Base-by-base conservation (phyloP, 768 basidiomycete species). In the Podaxis rugospora region DNA sequence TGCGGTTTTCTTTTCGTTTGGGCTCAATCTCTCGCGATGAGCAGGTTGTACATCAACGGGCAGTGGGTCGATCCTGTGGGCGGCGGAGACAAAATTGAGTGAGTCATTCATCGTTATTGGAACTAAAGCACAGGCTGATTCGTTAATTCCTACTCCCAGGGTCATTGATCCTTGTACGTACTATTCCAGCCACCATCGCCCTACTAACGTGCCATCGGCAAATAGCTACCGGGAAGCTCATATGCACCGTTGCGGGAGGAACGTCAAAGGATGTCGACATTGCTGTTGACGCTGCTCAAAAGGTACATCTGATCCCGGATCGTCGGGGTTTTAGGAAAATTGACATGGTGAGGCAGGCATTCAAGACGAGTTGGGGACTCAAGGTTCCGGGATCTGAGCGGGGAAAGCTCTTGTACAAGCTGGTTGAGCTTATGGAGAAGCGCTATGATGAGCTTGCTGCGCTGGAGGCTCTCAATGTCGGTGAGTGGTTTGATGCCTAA, bases 381-480 rank as follows among this genome's bases (percentile, higher is more conserved):
- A 84, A 87, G 60, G 68, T 72, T 18, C 72, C 85, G 5, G 89
- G 86, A 16, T 13, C 67, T 4, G 65, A 76, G 59, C 84, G 90
- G 23, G 79, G 83, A 42, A 72, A 74, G 59, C 75, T 90, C 21
- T 72, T 95, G 35, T 71, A 71, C 67, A 87, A 86, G 65, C 79
- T 95, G 51, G 87, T 86, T 0, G 75, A 81, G 35, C 71, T 89
- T 57, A 79, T 95, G 68, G 86, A 90, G 66, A 63, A 74, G 44
- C 70, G 92, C 72, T 67, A 69, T 1, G 86, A 89, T 32, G 82
- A 84, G 57, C 76, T 93, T 57, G 84, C 89, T 1, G 90, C 90
- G 0, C 70, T 94, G 42, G 92, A 94, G 74, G 75, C 86, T 13
- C 73, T 90, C 63, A 84, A 93, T 69, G 86, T 86, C 61, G 83